Conservation (phyloP, 148 eudicot species). For the Vaccinium macrocarpon region DNA sequence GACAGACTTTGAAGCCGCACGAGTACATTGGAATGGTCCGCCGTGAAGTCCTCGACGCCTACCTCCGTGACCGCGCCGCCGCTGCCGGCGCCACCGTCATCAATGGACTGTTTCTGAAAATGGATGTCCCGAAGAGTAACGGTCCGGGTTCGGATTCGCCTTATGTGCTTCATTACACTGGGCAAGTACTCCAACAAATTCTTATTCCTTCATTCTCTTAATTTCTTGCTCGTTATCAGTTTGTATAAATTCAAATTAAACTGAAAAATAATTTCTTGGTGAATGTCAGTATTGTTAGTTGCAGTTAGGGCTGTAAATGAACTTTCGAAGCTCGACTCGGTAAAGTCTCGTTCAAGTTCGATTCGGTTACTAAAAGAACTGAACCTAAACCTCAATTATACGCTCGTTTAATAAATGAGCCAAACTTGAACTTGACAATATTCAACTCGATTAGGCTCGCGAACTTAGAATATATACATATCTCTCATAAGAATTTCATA, state of each 20-base stretch:
- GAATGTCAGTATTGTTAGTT: too few relatives aligned
- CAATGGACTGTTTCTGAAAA: conserved; percentile 81
- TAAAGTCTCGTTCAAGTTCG: too few relatives aligned
- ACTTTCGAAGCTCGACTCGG: too few relatives aligned
- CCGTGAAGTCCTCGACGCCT: conserved; percentile 79
- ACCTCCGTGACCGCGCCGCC: conserved; percentile 77
- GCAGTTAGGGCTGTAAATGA: too few relatives aligned
- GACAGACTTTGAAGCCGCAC: conserved; percentile 78
- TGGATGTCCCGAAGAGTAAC: conserved; percentile 54
- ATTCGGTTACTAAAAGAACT: too few relatives aligned
- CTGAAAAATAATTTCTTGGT: too few relatives aligned
- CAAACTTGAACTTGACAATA: too few relatives aligned
- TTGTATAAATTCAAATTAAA: neutral
- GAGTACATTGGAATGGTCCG: conserved; percentile 99
- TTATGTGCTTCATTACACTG: conserved; percentile 69
- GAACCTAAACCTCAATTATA: too few relatives aligned
- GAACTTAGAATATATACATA: too few relatives aligned
- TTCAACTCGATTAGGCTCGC: too few relatives aligned
- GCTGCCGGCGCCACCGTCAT: conserved; percentile 67
- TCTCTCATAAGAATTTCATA: too few relatives aligned
- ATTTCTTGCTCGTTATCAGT: neutral
- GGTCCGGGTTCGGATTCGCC: conserved; percentile 29
- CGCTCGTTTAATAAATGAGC: too few relatives aligned
- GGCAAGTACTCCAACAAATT: neutral
- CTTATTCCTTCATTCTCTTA: neutral